phyloP scores from a whole-genome alignment of 345 rosid species.

The Ceriops tagal region DNA sequence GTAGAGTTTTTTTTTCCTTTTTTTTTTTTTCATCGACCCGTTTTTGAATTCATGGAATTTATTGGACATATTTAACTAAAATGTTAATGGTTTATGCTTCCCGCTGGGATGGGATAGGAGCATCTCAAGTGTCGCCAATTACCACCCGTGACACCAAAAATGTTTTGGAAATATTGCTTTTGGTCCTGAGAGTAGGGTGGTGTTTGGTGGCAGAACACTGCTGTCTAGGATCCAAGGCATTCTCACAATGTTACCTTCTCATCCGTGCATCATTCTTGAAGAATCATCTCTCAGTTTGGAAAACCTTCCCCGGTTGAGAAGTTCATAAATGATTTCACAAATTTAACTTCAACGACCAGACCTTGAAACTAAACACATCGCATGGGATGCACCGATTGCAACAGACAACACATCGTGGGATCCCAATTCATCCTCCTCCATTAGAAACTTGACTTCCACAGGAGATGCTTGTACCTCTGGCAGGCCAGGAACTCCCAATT shows the following conservation, averaged over 20 bases:
- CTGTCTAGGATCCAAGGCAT: too few relatives aligned
- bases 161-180: too few relatives aligned
- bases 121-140: too few relatives aligned
- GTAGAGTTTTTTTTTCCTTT: too few relatives aligned
- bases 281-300: background rate
- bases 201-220: too few relatives aligned
- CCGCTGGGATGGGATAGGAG: too few relatives aligned
- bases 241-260: background rate
- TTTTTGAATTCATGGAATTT: too few relatives aligned
- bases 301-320: background rate
- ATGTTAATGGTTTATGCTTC: too few relatives aligned
- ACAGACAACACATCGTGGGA: slow-evolving; percentile 58
- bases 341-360: slow-evolving; percentile 16
- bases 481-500: slow-evolving; percentile 83
- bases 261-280: background rate
- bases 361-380: slow-evolving; percentile 71
- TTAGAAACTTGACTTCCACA: slow-evolving; percentile 63
- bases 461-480: slow-evolving; percentile 69
- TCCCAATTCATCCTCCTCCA: slow-evolving; percentile 60
- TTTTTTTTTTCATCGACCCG: too few relatives aligned
- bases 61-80: too few relatives aligned
- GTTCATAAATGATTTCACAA: background rate
- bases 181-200: too few relatives aligned
- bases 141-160: too few relatives aligned
- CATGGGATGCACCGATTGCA: slow-evolving; percentile 85